Evolutionary conservation across 2,329 filamentous ascomycete genomes (phyloP), one percentile per base, ranked within the genome.

Genomic region (Hypoxylon sp.): DNA sequence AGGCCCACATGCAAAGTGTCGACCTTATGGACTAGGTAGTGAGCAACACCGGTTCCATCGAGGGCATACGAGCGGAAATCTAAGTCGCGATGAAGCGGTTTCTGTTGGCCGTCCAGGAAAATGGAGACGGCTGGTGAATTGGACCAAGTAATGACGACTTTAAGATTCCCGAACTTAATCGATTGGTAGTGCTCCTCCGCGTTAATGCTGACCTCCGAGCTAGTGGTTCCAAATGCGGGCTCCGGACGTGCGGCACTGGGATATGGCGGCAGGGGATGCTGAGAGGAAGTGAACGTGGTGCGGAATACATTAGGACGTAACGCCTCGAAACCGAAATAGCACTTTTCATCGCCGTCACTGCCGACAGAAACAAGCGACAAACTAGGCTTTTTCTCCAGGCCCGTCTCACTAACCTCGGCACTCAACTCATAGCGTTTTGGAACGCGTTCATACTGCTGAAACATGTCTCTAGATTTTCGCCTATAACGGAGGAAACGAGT

Each of bases 1-100:
- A 92, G 80, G 0, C 90, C 90, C 17, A 91, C 85, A 68, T 92
- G 88, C 0, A 92, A 81, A 0, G 86, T 88, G 19, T 84, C 81
- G 15, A 83, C 79, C 64, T 89, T 85, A 73, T 90, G 89, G 13
- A 80, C 77, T 0, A 86, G 87, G 71, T 91, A 91, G 70, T 91
- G 88, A 0, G 88, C 84, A 19, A 91, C 77, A 1, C 89, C 89
- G 0, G 78, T 74, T 0, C 84, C 84, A 66, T 91, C 87, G 6
- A 87, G 78, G 1, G 81, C 84, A 67, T 92, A 92, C 0, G 89
- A 91, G 8, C 90, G 86, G 69, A 86, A 82, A 0, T 84, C 82
- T 1, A 92, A 77, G 71, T 93, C 90, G 1, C 79, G 75, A 70
- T 91, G 85, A 3, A 92, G 77, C 0, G 85, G 82, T 24, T 80